Base-by-base conservation (phyloP, 169 alveolate species). In the Amoebophrya sp. region DNA sequence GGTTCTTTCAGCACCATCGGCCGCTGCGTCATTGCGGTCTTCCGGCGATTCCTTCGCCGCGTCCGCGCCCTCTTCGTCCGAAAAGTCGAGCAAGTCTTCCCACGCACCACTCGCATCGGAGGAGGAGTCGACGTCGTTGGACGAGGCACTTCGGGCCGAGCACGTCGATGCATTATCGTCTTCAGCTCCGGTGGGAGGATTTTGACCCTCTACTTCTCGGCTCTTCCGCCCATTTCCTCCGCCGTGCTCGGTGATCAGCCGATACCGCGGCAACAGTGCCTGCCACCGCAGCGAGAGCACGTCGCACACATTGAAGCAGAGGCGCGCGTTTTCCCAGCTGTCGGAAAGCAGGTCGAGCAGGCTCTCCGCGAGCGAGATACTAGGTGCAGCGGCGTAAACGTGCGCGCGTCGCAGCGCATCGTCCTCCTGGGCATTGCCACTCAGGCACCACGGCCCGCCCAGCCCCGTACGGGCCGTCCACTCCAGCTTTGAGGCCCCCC, bases 401-500 rank as follows among this genome's bases (percentile, higher is more conserved):
- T 92, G 93, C 29, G 45, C 39, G 39, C 43, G 13, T 13, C 93
- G 92, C 26, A 92, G 87, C 40, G 29, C n/a, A 40, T 18, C 88
- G 34, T 92, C 91, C 0, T 0, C 23, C 5, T 31, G 45, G 34
- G 67, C 88, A 31, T 92, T 88, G 7, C 92, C 90, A 10, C 92
- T 92, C 39, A 92, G 88, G 1, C 91, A 88, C 93, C 93, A 92
- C 41, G 70, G 89, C 5, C 93, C 93, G 0, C 93, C 93, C 20
- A 90, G 40, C n/a, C 93, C 93, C 90, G 48, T 23, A 7, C 20
- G 38, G 29, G 78, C 69, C 89, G 87, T 70, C 41, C 78, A 89
- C 41, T 41, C n/a, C 34, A 10, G 69, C 4, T 42, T 78, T 5
- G 40, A 45, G 4, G 20, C 89, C 23, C 5, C 88, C 34, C 89